Conservation (phyloP, 139 green algal species). For the Medakamo hakoo region DNA sequence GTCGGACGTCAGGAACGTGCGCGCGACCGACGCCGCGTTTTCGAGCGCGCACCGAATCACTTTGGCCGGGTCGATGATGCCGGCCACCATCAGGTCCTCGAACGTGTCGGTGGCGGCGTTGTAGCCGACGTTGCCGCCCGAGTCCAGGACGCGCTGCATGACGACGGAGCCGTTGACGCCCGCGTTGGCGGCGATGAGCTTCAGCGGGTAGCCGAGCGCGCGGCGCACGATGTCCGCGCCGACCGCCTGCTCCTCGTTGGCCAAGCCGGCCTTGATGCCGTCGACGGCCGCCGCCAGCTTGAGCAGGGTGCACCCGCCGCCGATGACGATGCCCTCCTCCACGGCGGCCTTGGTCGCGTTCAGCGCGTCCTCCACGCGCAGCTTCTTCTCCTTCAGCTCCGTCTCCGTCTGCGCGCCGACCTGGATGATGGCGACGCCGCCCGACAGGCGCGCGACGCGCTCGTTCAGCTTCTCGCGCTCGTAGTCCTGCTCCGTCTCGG, state of each 20-base stretch:
- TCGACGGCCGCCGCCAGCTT: slow-evolving; percentile 70
- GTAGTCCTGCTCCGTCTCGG: slow-evolving; percentile 78
- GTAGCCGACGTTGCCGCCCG: slow-evolving; percentile 95
- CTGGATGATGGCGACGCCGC: slow-evolving; percentile 97
- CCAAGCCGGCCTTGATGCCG: slow-evolving; percentile 56
- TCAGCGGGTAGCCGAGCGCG: slow-evolving; percentile 79
- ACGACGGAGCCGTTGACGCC: slow-evolving; percentile 93
- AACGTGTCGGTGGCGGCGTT: slow-evolving; percentile 83
- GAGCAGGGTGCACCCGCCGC: slow-evolving; percentile 93
- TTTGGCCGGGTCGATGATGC: slow-evolving; percentile 99
- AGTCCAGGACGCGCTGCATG: slow-evolving; percentile 83
- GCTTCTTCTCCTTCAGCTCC: slow-evolving; percentile 99
- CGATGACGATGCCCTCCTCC: slow-evolving; percentile 98
- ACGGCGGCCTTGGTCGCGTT: slow-evolving; percentile 99
- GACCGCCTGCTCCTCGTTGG: slow-evolving; percentile 88
- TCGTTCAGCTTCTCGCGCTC: slow-evolving; percentile 99
- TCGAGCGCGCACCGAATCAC: slow-evolving; percentile 87
- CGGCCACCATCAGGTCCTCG: slow-evolving; percentile 83
- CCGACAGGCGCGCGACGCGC: slow-evolving; percentile 87
- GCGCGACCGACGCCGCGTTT: slow-evolving; percentile 88
- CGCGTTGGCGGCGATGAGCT: slow-evolving; percentile 93
- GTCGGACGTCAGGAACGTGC: slow-evolving; percentile 92
- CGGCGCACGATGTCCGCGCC: slow-evolving; percentile 94
- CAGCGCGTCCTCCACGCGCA: slow-evolving; percentile 97
- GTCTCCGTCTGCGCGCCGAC: slow-evolving; percentile 98